These are phyloP conservation scores for Pestalotiopsis sp. DNA, from an alignment of 2,329 filamentous ascomycete species.

Conservation along the genomic window DNA sequence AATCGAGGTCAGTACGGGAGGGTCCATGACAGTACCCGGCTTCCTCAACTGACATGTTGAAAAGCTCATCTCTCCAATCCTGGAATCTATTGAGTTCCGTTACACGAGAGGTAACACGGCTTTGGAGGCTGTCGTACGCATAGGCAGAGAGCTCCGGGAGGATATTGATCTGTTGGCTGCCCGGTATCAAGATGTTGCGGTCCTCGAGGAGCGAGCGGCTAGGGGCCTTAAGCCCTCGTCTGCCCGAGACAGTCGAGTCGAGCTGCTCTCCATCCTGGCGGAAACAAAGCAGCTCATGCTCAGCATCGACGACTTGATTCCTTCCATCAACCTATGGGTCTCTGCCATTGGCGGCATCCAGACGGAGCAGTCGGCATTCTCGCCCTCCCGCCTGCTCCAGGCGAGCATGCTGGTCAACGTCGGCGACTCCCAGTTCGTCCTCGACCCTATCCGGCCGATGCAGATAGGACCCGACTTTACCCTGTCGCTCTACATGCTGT, in stretches of 20 bases:
- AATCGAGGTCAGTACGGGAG: slow-evolving; percentile 63
- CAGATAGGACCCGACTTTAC: slow-evolving; percentile 88
- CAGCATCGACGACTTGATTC: slow-evolving; percentile 88
- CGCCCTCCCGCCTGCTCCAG: slow-evolving; percentile 86
- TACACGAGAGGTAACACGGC: slow-evolving; percentile 52
- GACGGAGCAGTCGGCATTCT: slow-evolving; percentile 79
- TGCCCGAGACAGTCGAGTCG: slow-evolving; percentile 58
- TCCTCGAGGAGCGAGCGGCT: slow-evolving; percentile 57
- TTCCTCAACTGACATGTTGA: slow-evolving; percentile 7
- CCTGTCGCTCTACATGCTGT: slow-evolving; percentile 93
- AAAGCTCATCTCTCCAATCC: slow-evolving; percentile 32
- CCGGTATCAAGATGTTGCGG: slow-evolving; percentile 70
- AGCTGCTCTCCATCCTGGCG: slow-evolving; percentile 69
- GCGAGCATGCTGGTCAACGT: slow-evolving; percentile 89
- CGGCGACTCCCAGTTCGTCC: slow-evolving; percentile 80
- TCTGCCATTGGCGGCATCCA: slow-evolving; percentile 89
- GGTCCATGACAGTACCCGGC: background rate
- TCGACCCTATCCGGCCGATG: slow-evolving; percentile 62
- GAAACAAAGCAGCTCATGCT: slow-evolving; percentile 76
- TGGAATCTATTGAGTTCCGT: slow-evolving; percentile 43
- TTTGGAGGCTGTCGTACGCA: slow-evolving; percentile 79
- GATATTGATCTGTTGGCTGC: slow-evolving; percentile 82
- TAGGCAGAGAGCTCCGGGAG: slow-evolving; percentile 80
- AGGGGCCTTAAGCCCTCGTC: slow-evolving; percentile 47
- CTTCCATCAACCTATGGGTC: slow-evolving; percentile 89